Evolutionary conservation across 169 alveolate genomes (phyloP).

Genomic region (Eimeria brunetti): DNA sequence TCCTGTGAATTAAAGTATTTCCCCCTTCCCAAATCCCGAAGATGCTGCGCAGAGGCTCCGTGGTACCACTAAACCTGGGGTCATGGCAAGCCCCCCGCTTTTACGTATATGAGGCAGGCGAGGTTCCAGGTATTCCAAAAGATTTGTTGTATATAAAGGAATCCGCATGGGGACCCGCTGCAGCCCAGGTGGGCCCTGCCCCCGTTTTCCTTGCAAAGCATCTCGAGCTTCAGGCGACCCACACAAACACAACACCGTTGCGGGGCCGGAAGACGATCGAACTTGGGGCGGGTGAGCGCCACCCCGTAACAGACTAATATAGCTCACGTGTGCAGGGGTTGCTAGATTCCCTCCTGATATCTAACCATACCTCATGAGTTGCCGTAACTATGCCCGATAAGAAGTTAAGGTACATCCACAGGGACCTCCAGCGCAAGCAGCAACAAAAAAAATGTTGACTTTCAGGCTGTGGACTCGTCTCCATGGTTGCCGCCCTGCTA

Average conservation of each 20-base stretch:
- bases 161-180: conserved; percentile 70
- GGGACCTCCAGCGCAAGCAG: not conserved
- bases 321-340: not conserved
- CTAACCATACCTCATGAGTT: not conserved
- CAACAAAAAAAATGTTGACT: not conserved
- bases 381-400: not conserved
- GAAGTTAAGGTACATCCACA: not conserved
- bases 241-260: conserved; percentile 10
- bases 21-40: not conserved
- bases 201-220: conserved; percentile 68
- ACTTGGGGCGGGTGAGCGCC: conserved; percentile 57
- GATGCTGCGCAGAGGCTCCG: conserved; percentile 74
- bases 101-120: conserved; percentile 59
- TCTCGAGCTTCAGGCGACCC: conserved; percentile 67
- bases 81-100: conserved; percentile 64
- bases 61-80: conserved; percentile 25
- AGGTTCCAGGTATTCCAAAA: conserved; percentile 47
- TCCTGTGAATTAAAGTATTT: not conserved
- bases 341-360: not conserved
- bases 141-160: conserved; percentile 47
- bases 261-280: conserved; percentile 65
- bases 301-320: not conserved
- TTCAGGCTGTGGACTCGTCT: conserved; percentile 69
- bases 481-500: conserved; percentile 63
- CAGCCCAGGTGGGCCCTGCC: conserved; percentile 73